A percentile compares a stretch with the other conserved stretches of the same genome.
Evolutionary conservation across 2,329 filamentous ascomycete genomes (phyloP).

Genomic region (Myriosclerotinia curreyana): DNA sequence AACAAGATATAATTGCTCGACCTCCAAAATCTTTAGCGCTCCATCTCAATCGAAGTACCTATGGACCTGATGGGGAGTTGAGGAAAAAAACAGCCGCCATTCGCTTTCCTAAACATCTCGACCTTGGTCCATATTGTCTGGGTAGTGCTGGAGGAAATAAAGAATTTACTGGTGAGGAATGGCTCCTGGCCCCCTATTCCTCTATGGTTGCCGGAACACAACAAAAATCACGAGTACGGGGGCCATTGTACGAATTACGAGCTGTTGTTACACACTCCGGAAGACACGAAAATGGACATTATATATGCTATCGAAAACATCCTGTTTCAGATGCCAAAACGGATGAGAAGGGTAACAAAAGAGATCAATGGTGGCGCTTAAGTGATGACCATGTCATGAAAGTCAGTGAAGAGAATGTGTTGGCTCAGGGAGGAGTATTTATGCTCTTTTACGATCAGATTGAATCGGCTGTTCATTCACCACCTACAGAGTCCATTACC

Average conservation of each 20-base stretch:
- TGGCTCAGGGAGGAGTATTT: conserved; percentile 77
- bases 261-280: conserved; percentile 88
- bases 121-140: conserved; percentile 82
- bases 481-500: not conserved
- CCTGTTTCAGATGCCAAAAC: conserved; percentile 38
- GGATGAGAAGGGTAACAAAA: conserved; percentile 34
- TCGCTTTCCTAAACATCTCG: conserved; percentile 68
- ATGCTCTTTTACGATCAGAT: conserved; percentile 95
- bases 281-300: conserved; percentile 91
- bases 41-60: conserved; percentile 89
- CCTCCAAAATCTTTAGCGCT: conserved; percentile 77
- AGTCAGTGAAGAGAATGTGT: conserved; percentile 69
- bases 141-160: conserved; percentile 49
- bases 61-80: conserved; percentile 74
- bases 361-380: conserved; percentile 75
- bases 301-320: conserved; percentile 83
- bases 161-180: conserved; percentile 55
- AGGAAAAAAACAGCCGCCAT: conserved; percentile 82
- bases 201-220: conserved; percentile 69
- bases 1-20: conserved; percentile 81
- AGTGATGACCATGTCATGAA: conserved; percentile 83
- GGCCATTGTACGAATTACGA: conserved; percentile 70
- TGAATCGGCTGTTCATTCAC: conserved; percentile 43
- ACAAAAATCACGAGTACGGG: conserved; percentile 50
- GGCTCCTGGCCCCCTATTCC: conserved; percentile 63